Evolutionary conservation across 139 green algal species (phyloP), one percentile per base, ranked within the genome.

Genomic region (Chlamydomonas sphaeroides): DNA sequence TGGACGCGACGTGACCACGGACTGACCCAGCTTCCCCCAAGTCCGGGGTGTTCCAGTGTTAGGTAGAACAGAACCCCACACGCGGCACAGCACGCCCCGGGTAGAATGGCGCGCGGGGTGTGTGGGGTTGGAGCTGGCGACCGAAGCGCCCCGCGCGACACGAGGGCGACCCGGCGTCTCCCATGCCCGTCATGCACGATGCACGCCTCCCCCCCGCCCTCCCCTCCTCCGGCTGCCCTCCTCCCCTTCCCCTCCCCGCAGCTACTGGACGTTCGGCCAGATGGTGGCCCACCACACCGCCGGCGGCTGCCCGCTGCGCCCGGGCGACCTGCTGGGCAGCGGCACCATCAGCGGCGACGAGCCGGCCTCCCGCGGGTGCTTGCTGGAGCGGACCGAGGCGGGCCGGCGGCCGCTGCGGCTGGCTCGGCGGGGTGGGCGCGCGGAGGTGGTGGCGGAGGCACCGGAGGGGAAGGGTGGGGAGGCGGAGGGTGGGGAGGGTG

Each of bases 271-370:
- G 5, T 90, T 95, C 59, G 69, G 87, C 14, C 97, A 99, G 92
- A 97, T 98, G 95, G 63, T 98, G 0, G 94, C 96, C 3, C 97
- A 99, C 85, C 97, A 99, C 92, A 98, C 94, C 5, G 73, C 83
- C 0, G 90, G 88, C 8, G 97, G 97, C 62, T 99, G 96, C 92
- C 95, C 94, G 73, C 86, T 99, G 68, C 76, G 88, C 8, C 90
- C 97, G 0, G 96, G 95, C 2, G 95, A 98, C 70, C 69, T 98
- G 80, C 83, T 98, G 5, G 96, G 88, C 11, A 96, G 91, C 1
- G 97, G 97, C 21, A 99, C 97, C n/a, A 90, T 98, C 65, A 96
- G 89, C n/a, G 89, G 90, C 0, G 69, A 87, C 26, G 85, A 65
- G 48, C 45, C 71, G 25, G 74, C 61, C 35, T 84, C 79, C 32